phyloP scores from a whole-genome alignment of 2,329 filamentous ascomycete species.

The Metarhizium robertsii region DNA sequence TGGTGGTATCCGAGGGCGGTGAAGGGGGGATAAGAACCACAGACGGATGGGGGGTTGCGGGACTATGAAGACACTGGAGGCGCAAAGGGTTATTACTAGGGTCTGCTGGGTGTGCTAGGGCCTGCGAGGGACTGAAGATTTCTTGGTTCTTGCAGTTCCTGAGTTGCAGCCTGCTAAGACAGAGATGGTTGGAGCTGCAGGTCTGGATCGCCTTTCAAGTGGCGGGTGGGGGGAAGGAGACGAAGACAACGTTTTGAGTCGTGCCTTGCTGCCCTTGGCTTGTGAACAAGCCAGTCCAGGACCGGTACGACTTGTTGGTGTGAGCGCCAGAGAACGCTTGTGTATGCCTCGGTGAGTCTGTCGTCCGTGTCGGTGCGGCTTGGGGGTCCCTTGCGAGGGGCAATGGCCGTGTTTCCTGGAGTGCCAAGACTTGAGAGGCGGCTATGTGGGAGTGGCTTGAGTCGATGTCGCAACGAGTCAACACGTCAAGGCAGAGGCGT shows the following conservation, averaged over 20 bases:
- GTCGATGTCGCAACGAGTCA: not conserved
- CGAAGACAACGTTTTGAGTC: not conserved
- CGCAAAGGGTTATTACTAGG: not conserved
- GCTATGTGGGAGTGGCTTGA: not conserved
- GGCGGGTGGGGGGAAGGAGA: not conserved
- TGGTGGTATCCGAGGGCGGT: not conserved
- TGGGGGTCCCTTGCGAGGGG: not conserved
- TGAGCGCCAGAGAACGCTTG: not conserved
- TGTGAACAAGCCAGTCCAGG: not conserved
- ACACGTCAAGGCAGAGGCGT: not conserved
- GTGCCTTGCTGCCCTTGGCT: not conserved
- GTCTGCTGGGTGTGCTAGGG: not conserved
- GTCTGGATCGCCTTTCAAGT: constrained; percentile 1
- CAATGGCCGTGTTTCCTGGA: not conserved
- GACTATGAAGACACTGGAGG: not conserved
- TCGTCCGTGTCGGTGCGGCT: not conserved
- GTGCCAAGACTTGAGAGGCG: not conserved
- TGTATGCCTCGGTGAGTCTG: not conserved
- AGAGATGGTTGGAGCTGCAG: constrained; percentile 5
- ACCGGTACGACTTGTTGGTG: not conserved
- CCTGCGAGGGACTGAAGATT: not conserved
- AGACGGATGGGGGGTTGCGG: not conserved
- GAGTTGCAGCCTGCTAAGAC: constrained; percentile 1
- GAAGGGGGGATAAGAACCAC: not conserved
- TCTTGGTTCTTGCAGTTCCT: not conserved